Conservation (phyloP, 352 stramenopile genomes). For the Phytopythium boreale region DNA sequence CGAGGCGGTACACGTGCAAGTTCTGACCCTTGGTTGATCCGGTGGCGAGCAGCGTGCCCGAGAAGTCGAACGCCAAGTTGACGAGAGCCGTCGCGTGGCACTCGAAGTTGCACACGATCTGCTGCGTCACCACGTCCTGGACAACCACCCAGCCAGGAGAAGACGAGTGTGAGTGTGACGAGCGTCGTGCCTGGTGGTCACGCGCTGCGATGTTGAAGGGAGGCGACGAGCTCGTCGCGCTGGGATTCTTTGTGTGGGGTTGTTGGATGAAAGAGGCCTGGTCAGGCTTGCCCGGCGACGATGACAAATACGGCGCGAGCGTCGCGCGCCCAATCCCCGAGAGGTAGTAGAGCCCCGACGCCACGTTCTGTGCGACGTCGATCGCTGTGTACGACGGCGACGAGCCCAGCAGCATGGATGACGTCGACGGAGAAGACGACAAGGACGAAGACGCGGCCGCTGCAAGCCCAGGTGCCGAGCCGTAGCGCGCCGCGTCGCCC, state of each 20-base stretch:
- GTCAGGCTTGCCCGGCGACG: constrained; percentile 42
- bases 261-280: constrained; percentile 7
- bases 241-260: neutral
- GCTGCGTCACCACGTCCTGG: constrained; percentile 56
- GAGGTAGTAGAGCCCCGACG: constrained; percentile 82
- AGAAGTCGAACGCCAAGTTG: constrained; percentile 72
- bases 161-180: constrained; percentile 9
- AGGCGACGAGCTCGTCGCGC: constrained; percentile 14
- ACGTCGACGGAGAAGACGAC: constrained; percentile 2
- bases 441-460: neutral
- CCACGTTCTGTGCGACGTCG: constrained; percentile 86
- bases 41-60: constrained; percentile 70
- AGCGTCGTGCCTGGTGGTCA: neutral
- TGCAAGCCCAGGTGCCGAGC: constrained; percentile 7
- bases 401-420: constrained; percentile 19
- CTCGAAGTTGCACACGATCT: constrained; percentile 68
- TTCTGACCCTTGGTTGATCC: constrained; percentile 86
- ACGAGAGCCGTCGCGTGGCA: constrained; percentile 75
- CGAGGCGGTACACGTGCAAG: constrained; percentile 77
- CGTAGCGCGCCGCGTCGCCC: constrained; percentile 13
- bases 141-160: constrained; percentile 64
- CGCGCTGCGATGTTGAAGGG: neutral
- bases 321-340: constrained; percentile 64
- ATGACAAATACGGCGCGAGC: constrained; percentile 72
- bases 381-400: constrained; percentile 69